Percentiles rank a stretch among this genome's conserved stretches.
Conservation (phyloP, 345 rosid species). For the Odontarrhena argentea region DNA sequence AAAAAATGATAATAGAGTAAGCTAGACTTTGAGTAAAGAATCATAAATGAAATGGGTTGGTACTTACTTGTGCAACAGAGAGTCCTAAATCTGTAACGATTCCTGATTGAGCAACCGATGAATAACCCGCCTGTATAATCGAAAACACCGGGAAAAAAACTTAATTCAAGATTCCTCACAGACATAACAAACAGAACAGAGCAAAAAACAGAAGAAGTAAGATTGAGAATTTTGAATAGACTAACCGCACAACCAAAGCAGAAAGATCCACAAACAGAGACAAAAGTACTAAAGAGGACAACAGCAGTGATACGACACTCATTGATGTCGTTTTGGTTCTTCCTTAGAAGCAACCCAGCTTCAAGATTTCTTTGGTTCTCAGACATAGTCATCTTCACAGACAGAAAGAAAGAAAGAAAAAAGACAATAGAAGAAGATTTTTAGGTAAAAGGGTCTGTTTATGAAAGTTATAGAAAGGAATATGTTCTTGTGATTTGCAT, state of each 20-base stretch:
- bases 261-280: constrained; percentile 48
- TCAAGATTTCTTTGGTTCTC: constrained; percentile 33
- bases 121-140: constrained; percentile 46
- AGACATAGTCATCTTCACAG: constrained; percentile 31
- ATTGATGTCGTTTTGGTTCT: constrained; percentile 36
- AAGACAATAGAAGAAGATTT: too few species aligned
- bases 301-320: constrained; percentile 40
- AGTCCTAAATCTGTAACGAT: constrained; percentile 49
- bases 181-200: not conserved
- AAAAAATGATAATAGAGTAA: not conserved
- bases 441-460: not conserved
- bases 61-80: constrained; percentile 46
- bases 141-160: not conserved
- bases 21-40: not conserved
- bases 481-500: not conserved
- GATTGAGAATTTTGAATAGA: not conserved
- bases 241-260: constrained; percentile 47
- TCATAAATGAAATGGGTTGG: not conserved
- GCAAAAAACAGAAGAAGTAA: not conserved
- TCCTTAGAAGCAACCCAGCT: constrained; percentile 36
- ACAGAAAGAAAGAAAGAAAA: not conserved
- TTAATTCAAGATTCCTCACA: not conserved
- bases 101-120: constrained; percentile 50
- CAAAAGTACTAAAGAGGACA: constrained; percentile 45
- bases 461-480: not conserved